phyloP scores from a whole-genome alignment of 129 eudicot genomes.

The Glebionis coronaria region DNA sequence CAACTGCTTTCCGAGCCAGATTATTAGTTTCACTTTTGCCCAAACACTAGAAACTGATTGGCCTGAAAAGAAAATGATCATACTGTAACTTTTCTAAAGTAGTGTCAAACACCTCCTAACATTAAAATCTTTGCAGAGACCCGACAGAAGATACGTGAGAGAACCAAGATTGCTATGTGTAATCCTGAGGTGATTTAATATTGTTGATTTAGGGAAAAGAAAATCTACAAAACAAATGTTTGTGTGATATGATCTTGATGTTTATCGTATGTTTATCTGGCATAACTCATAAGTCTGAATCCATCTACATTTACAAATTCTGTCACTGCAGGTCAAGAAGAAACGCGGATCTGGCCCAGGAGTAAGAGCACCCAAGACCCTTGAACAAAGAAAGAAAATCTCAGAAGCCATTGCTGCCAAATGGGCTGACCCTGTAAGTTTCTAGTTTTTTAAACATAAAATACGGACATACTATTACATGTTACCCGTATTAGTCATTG shows the following conservation, averaged over 20 bases:
- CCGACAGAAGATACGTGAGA: constrained; percentile 58
- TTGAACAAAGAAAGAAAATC: constrained; percentile 79
- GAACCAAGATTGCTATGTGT: constrained; percentile 91
- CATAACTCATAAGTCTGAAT: background rate
- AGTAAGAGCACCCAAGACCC: constrained; percentile 79
- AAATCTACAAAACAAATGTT: background rate
- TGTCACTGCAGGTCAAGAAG: constrained; percentile 63
- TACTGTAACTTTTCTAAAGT: background rate
- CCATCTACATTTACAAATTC: background rate
- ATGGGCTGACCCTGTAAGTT: constrained; percentile 99
- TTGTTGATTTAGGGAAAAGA: background rate
- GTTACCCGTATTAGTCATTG: too few relatives aligned
- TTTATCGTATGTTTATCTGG: background rate
- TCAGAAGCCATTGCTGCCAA: constrained; percentile 89
- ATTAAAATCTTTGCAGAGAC: constrained; percentile 61
- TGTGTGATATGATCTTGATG: background rate
- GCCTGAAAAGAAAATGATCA: too few relatives aligned
- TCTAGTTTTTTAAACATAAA: background rate
- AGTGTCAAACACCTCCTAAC: background rate
- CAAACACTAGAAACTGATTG: too few relatives aligned
- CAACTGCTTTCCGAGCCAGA: too few relatives aligned
- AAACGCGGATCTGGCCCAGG: constrained; percentile 34
- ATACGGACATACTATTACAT: too few relatives aligned
- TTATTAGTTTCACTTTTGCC: too few relatives aligned
- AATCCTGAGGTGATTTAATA: constrained; percentile 61